Evolutionary conservation across 2,329 filamentous ascomycete species (phyloP), one percentile per base, ranked within the genome.

Genomic region (Colletotrichum sp.): DNA sequence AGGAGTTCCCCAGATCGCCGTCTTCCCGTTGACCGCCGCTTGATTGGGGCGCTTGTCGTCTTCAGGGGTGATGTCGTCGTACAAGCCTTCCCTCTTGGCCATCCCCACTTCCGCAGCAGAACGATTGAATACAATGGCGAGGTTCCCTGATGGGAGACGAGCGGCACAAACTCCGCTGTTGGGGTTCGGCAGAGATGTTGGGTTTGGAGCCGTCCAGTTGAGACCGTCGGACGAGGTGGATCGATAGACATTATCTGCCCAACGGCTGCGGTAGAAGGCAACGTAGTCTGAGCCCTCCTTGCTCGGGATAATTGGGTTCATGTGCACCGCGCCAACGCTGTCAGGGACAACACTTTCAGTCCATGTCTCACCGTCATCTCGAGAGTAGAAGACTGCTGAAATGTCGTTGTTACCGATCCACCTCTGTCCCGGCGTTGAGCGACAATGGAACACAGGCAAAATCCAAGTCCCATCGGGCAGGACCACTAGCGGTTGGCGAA

Each of bases 401-500:
- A 87, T 83, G 30, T 88, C 87, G 57, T 88, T 84, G 44, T 83
- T 87, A 1, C 87, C 87, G 3, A 87, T 82, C 87, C 87, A 88
- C 16, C 86, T 79, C 6, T 84, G 83, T 0, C 86, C 86, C 0
- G 83, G 81, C 2, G 83, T 82, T 0, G 83, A 83, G 6, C 86
- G 83, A 66, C 86, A 88, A 77, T 87, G 84, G 77, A 86, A 88
- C 2, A 86, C 83, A 3, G 87, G 86, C 8, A 88, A 75, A 0
- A 85, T 81, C 86, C 87, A 87, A 0, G 84, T 82, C 0, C 84
- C 84, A 16, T 86, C 82, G 0, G 78, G 44, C 1, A 87, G 81
- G 0, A 87, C 79, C 0, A 83, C 78, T 1, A 88, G 74, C 0
- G 87, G 87, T 57, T 88, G 87, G 6, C 86, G 80, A 8, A 87